Conservation (phyloP, 2,329 filamentous ascomycete genomes). For the Xylariaceae sp. region DNA sequence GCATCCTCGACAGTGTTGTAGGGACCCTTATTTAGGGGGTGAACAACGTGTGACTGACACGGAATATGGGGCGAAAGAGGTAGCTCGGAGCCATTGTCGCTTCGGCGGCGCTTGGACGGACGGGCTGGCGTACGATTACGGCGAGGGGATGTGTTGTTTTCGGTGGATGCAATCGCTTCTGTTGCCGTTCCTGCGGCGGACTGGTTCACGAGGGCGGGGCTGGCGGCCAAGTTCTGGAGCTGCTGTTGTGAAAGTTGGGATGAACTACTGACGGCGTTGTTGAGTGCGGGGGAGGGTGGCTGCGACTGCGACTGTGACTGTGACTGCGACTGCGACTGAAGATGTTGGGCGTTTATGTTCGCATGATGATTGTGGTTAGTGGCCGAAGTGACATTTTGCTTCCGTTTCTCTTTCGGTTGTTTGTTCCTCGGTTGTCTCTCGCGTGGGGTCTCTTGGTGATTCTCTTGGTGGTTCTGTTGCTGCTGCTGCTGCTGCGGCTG, state of each 20-base stretch:
- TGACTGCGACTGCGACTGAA: neutral
- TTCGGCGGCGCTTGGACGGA: conserved; percentile 16
- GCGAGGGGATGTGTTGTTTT: neutral
- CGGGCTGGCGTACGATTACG: conserved; percentile 11
- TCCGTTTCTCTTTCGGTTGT: neutral
- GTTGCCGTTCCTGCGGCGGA: neutral
- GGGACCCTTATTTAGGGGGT: conserved; percentile 25
- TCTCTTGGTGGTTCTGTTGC: neutral
- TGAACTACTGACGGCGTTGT: conserved; percentile 3
- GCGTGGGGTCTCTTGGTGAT: neutral
- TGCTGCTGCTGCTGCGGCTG: neutral
- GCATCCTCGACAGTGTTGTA: conserved; percentile 28
- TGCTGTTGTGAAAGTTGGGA: conserved; percentile 14
- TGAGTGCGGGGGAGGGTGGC: conserved; percentile 3
- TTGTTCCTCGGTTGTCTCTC: neutral
- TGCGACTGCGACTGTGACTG: conserved; percentile 3
- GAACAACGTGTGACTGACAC: conserved; percentile 16
- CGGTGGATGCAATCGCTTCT: neutral
- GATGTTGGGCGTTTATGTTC: conserved; percentile 7
- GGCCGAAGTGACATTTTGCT: neutral
- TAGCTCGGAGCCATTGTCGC: conserved; percentile 7
- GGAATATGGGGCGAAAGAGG: conserved; percentile 4
- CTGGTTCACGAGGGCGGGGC: neutral
- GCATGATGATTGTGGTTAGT: neutral
- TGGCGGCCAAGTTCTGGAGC: conserved; percentile 9